phyloP scores from a whole-genome alignment of 768 basidiomycete species.

The Boletellus emodensis region DNA sequence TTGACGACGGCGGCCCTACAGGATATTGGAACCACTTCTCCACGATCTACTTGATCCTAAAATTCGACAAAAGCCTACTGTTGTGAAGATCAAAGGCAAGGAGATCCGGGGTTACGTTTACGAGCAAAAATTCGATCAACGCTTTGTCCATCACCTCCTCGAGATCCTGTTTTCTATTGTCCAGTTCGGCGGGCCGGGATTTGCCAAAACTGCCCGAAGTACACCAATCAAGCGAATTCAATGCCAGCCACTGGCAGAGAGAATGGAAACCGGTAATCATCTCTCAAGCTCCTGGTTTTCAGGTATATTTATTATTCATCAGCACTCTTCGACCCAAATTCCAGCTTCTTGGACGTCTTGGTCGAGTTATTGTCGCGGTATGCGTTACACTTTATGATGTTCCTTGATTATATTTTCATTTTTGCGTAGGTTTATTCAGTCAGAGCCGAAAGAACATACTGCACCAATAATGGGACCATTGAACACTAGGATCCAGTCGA shows the following conservation, averaged over 20 bases:
- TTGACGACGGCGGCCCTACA: constrained; percentile 29
- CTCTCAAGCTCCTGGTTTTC: background rate
- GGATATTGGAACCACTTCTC: constrained; percentile 87
- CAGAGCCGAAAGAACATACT: constrained; percentile 59
- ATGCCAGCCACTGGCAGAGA: constrained; percentile 56
- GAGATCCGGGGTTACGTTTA: constrained; percentile 69
- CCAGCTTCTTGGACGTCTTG: constrained; percentile 74
- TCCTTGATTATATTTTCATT: constrained; percentile 1
- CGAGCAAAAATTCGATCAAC: constrained; percentile 73
- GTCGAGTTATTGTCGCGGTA: constrained; percentile 73
- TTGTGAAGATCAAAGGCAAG: constrained; percentile 54
- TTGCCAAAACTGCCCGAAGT: constrained; percentile 68
- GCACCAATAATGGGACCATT: constrained; percentile 51
- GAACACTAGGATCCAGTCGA: constrained; percentile 67
- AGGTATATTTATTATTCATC: constrained; percentile 7
- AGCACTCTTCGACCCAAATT: constrained; percentile 45
- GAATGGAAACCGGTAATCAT: constrained; percentile 56
- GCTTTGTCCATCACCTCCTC: constrained; percentile 65
- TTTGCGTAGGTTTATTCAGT: constrained; percentile 61
- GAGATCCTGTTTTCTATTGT: constrained; percentile 75
- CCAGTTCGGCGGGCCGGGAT: constrained; percentile 86
- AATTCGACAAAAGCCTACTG: constrained; percentile 49
- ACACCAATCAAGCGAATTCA: constrained; percentile 62
- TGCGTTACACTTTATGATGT: constrained; percentile 39
- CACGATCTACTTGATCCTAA: constrained; percentile 70